These are phyloP conservation scores for Pigoraptor vietnamica DNA, from an alignment of 78 protist genomes.

Conservation along the genomic window DNA sequence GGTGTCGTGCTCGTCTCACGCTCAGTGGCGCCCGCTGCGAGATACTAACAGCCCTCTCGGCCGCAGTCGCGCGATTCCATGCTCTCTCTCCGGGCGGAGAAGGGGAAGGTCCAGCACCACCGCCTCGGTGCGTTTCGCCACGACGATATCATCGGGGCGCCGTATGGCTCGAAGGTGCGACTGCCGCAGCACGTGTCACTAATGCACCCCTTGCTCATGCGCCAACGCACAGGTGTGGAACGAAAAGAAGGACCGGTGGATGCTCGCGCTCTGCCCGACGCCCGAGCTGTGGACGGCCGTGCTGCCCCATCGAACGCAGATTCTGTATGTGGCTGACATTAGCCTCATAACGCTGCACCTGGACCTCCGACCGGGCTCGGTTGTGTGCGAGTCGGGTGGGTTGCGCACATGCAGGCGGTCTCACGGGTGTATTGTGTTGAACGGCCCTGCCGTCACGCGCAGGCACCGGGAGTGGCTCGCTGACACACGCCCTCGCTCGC, in stretches of 20 bases:
- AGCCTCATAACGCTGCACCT: conserved; percentile 22
- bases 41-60: neutral
- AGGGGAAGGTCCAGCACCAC: neutral
- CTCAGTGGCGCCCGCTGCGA: neutral
- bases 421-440: neutral
- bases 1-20: neutral
- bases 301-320: conserved; percentile 74
- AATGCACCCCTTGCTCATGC: neutral
- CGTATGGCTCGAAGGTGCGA: conserved; percentile 10
- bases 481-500: conserved; percentile 48
- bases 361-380: conserved; percentile 19
- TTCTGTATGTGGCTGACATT: conserved; percentile 67
- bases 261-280: conserved; percentile 27
- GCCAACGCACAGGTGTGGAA: neutral
- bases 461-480: conserved; percentile 78
- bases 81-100: neutral
- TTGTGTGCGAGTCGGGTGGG: conserved; percentile 34
- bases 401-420: neutral
- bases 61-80: neutral
- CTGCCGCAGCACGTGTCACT: neutral
- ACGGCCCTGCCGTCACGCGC: neutral
- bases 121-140: neutral
- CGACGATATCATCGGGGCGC: conserved; percentile 9
- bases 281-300: conserved; percentile 68
- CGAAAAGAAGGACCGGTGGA: neutral